phyloP scores from a whole-genome alignment of 78 protist genomes.

The Dictyostelium capitatum region DNA sequence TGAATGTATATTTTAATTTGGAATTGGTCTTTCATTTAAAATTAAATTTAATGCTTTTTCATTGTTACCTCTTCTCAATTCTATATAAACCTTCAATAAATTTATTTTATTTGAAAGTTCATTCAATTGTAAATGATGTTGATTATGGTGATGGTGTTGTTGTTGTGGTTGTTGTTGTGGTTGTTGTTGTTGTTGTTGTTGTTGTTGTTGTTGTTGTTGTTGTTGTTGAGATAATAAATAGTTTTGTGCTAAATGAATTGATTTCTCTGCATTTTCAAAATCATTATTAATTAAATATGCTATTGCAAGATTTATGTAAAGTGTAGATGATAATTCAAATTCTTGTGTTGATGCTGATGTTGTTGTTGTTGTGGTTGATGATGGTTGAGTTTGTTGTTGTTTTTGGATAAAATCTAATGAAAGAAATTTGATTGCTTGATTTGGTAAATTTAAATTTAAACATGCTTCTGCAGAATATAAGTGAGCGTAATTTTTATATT shows the following conservation, averaged over 20 bases:
- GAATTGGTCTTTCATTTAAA: constrained; percentile 49
- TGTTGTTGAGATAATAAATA: background rate
- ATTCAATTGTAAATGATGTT: background rate
- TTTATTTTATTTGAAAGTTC: constrained; percentile 1
- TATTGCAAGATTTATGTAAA: constrained; percentile 48
- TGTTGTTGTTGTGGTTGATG: background rate
- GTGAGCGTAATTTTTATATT: constrained; percentile 57
- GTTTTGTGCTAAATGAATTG: background rate
- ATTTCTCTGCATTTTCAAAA: constrained; percentile 29
- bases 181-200: background rate
- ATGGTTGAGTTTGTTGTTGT: background rate
- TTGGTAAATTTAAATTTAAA: constrained; percentile 32
- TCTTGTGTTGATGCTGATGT: background rate
- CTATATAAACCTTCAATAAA: constrained; percentile 52
- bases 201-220: background rate
- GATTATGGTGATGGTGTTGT: background rate
- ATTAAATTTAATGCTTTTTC: constrained; percentile 33
- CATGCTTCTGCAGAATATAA: constrained; percentile 68
- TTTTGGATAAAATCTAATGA: constrained; percentile 44
- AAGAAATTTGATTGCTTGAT: constrained; percentile 45
- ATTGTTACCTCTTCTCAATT: constrained; percentile 51
- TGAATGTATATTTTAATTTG: background rate
- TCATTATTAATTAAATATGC: constrained; percentile 61
- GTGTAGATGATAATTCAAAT: constrained; percentile 1
- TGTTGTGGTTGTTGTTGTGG: constrained; percentile 9